These are phyloP conservation scores for Fallopia convolvulus DNA, from an alignment of 148 eudicot genomes.

Conservation along the genomic window DNA sequence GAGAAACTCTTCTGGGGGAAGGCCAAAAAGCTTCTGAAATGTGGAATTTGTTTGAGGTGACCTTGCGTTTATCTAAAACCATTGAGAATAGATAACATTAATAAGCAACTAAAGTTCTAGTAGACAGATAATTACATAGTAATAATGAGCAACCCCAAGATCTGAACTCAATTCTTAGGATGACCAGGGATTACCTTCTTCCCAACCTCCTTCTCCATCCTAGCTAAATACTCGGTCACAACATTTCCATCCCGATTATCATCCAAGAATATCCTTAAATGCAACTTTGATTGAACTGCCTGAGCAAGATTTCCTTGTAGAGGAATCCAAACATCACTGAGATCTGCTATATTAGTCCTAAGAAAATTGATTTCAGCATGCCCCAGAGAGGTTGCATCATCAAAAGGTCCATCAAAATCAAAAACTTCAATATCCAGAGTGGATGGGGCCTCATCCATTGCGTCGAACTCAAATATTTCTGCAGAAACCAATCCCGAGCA, in stretches of 20 bases:
- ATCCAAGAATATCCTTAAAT: conserved; percentile 78
- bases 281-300: conserved; percentile 91
- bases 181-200: conserved; percentile 59
- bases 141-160: conserved; percentile 1
- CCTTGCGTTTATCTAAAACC: conserved; percentile 59
- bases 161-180: conserved; percentile 6
- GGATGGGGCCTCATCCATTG: conserved; percentile 97
- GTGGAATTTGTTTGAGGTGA: conserved; percentile 97
- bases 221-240: conserved; percentile 68
- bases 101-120: not conserved
- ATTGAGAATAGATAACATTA: conserved; percentile 7
- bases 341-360: conserved; percentile 68
- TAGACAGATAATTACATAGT: not conserved
- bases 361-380: conserved; percentile 83
- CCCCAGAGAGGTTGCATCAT: conserved; percentile 87
- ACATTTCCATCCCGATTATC: conserved; percentile 66
- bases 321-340: conserved; percentile 87
- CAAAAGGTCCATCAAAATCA: conserved; percentile 99
- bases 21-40: conserved; percentile 83
- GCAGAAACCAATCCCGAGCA: conserved; percentile 23
- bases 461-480: conserved; percentile 99
- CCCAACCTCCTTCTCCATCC: conserved; percentile 96
- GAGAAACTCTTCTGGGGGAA: conserved; percentile 91
- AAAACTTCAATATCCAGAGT: conserved; percentile 81
- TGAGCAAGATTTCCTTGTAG: conserved; percentile 90